Evolutionary conservation across 306 rosid genomes (phyloP), one percentile per base, ranked within the genome.

Genomic region (Crotalaria pallida): DNA sequence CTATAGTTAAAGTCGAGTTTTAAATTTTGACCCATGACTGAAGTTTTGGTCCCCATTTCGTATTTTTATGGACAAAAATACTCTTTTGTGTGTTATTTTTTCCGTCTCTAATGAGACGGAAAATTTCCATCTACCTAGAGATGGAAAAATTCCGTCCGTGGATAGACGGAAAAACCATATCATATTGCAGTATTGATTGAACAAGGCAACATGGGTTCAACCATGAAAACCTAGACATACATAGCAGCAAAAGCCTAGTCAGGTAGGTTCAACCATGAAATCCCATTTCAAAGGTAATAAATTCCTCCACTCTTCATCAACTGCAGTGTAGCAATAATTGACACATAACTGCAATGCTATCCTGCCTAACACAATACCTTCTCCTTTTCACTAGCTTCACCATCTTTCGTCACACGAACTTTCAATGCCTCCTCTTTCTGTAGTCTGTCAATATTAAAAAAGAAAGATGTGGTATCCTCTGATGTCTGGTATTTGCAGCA

Each of bases 371-470:
- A 56, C 22, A 12, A 75, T 83, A 95, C 99, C 99, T 95, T 95
- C 84, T 95, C 97, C 77, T 84, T 91, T 84, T 86, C 97, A 79
- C 81, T 51, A 50, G 84, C 85, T 80, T 89, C 99, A 83, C 79
- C 79, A 48, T 80, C 84, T 82, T 85, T 95, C 57, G 85, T 41
- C 47, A 82, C 84, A 17, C 99, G 96, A 79, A 95, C 99, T 66
- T 91, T 87, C 34, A 95, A 65, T 12, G 99, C 96, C 78, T 95
- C 99, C 86, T 88, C 97, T 53, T 91, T 87, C 67, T 95, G 99
- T 22, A 73, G 50, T 77, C 99, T 95, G 76, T 68, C 75, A 78
- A 67, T 62, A 31, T 6, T 50, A 44, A 43, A 43, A 31, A 6
- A 53, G 38, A 58, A 64, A 36, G 52, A 73, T 19, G 3, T 29